Evolutionary conservation across 1,139 yeast genomes (phyloP).

Genomic region (Candida glucosophila): DNA sequence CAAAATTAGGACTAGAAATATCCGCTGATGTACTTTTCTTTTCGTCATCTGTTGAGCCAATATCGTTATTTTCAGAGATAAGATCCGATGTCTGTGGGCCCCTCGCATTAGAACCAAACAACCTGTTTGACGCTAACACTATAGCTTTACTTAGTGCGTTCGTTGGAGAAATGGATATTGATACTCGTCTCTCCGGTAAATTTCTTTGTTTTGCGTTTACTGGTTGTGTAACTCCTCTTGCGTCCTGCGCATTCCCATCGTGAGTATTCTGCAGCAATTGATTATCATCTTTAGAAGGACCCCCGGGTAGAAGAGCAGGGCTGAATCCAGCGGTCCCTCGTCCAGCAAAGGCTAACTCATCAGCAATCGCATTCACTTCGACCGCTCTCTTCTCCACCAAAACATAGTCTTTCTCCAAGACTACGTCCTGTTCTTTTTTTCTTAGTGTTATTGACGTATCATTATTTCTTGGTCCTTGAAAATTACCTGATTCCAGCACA

Average conservation of each 20-base stretch:
- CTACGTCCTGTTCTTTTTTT: constrained; percentile 30
- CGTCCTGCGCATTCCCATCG: too few relatives aligned
- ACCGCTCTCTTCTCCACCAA: constrained; percentile 92
- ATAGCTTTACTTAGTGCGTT: constrained; percentile 84
- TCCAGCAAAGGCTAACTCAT: constrained; percentile 71
- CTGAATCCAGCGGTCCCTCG: constrained; percentile 45
- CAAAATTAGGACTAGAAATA: constrained; percentile 26
- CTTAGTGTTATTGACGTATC: constrained; percentile 8
- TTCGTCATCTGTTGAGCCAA: too few relatives aligned
- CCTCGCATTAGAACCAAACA: constrained; percentile 52
- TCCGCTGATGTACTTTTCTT: constrained; percentile 13
- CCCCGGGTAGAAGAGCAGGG: constrained; percentile 28
- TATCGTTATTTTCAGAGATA: constrained; percentile 1
- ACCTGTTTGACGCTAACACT: constrained; percentile 77
- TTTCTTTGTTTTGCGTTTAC: constrained; percentile 28
- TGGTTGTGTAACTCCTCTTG: constrained; percentile 1
- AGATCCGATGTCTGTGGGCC: constrained; percentile 10
- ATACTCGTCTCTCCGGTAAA: constrained; percentile 50
- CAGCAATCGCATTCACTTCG: constrained; percentile 92
- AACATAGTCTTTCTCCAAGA: constrained; percentile 76
- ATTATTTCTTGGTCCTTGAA: constrained; percentile 10
- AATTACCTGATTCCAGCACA: constrained; percentile 26
- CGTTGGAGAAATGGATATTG: constrained; percentile 75
- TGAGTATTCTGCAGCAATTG: too few relatives aligned
- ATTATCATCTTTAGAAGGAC: constrained; percentile 3